Evolutionary conservation across 768 basidiomycete species (phyloP).

Genomic region (Asterophora lycoperdoides): DNA sequence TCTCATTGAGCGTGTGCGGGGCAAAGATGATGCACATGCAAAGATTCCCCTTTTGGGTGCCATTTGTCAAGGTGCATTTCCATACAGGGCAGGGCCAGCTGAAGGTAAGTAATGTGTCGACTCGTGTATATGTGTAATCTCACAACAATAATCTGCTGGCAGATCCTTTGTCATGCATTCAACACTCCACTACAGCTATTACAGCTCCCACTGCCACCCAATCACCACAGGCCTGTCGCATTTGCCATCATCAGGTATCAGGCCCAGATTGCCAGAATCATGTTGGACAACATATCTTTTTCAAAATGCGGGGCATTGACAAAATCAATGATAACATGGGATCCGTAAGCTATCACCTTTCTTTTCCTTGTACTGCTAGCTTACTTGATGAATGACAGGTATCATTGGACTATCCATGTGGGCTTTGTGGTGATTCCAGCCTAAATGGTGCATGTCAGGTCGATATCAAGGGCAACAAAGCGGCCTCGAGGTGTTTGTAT

Average conservation of each 20-base stretch:
- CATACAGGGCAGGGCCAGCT: background rate
- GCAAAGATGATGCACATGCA: background rate
- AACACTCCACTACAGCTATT: background rate
- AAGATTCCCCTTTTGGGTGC: background rate
- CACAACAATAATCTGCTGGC: too few species aligned
- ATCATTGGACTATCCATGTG: slow-evolving; percentile 20
- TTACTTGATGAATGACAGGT: slow-evolving; percentile 7
- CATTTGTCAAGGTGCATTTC: background rate
- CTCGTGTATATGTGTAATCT: too few species aligned
- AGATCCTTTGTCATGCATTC: too few species aligned
- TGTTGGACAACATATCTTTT: slow-evolving; percentile 18
- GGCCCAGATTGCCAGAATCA: slow-evolving; percentile 17
- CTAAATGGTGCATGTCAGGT: background rate
- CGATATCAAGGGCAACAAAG: slow-evolving; percentile 15
- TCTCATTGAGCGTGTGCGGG: background rate
- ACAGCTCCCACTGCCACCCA: background rate
- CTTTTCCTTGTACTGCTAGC: background rate
- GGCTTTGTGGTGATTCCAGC: slow-evolving; percentile 19
- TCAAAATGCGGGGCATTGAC: slow-evolving; percentile 1
- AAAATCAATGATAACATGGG: slow-evolving; percentile 1
- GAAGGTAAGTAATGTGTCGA: too few species aligned
- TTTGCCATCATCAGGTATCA: slow-evolving; percentile 9
- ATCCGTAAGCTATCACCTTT: background rate
- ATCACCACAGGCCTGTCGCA: slow-evolving; percentile 4
- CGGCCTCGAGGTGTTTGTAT: slow-evolving; percentile 13